Percentiles rank a stretch among this genome's conserved stretches.
These are phyloP conservation scores for Ramichloridium luteum DNA, from an alignment of 2,329 filamentous ascomycete species.

Conservation along the genomic window DNA sequence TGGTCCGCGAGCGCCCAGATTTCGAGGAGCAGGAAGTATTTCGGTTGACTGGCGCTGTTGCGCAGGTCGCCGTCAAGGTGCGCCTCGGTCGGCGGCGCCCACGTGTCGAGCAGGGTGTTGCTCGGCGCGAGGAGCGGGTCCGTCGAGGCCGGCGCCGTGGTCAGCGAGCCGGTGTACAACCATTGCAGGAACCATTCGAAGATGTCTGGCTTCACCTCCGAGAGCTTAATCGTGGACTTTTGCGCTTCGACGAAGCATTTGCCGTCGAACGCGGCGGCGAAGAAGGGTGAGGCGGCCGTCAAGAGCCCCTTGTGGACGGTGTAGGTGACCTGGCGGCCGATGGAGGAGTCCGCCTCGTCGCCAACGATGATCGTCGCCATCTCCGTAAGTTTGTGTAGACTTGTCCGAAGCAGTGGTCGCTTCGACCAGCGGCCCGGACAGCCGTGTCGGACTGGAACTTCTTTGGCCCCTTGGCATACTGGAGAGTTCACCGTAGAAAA, in stretches of 20 bases:
- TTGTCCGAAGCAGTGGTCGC: conserved; percentile 25
- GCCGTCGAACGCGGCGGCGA: conserved; percentile 38
- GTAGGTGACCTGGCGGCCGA: conserved; percentile 27
- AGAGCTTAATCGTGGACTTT: conserved; percentile 31
- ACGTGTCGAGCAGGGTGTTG: conserved; percentile 5
- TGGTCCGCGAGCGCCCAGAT: conserved; percentile 36
- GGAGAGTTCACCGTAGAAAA: no score
- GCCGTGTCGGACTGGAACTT: no score
- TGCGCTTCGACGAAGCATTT: conserved; percentile 35
- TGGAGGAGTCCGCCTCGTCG: conserved; percentile 15
- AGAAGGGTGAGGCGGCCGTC: conserved; percentile 37
- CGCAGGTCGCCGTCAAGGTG: conserved; percentile 27
- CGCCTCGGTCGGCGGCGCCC: conserved; percentile 7
- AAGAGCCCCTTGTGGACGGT: conserved; percentile 38
- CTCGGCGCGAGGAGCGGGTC: conserved; percentile 5
- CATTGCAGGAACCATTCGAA: conserved; percentile 41
- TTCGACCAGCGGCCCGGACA: conserved; percentile 17
- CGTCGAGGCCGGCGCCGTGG: conserved; percentile 11
- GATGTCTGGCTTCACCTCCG: conserved; percentile 32
- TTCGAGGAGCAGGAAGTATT: conserved; percentile 39
- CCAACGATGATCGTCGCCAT: conserved; percentile 31
- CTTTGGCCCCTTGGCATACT: no score
- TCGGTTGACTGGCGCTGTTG: conserved; percentile 35
- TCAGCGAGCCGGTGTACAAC: conserved; percentile 36
- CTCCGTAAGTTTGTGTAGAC: conserved; percentile 29